Base-by-base conservation (phyloP, 306 rosid genomes). In the Malus asiatica region DNA sequence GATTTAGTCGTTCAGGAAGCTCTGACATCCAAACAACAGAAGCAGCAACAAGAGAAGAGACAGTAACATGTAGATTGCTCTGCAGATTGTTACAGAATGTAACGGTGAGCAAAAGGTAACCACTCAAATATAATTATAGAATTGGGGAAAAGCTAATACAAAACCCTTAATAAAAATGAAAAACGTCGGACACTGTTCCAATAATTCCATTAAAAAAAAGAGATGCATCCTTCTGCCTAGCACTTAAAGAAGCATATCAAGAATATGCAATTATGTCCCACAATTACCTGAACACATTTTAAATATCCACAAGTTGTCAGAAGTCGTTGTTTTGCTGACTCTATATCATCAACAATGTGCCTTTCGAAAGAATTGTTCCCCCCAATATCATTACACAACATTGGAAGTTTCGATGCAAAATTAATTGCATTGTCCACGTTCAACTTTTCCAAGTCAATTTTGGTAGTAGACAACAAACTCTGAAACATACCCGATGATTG, bases 21-120 rank as follows among this genome's bases (percentile, higher is more conserved):
- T 90, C 97, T 59, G 91, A 90, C 96, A 95, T 92, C 98, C 97
- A 95, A 66, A 95, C 97, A 84, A 92, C 92, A 30, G 97, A 92
- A 73, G 97, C 97, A 59, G 97, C 98, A 90, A 85, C 88, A 45
- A 93, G 84, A 78, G 98, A 90, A 74, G 98, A 82, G 46, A 95
- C 98, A 46, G 93, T 84, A 77, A 95, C 87, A 80, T 95, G 98
- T 83, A 95, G 81, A 83, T 90, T 92, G 86, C 87, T 89, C 98
- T 95, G 97, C 90, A 79, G 55, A 80, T 70, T 76, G 70, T 80
- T 79, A 44, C 76, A 87, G 35, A 64, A 72, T 77, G 64, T 72
- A 78, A 58, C 42, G 83, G 85, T 77, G 67, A 71, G 48, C 61
- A 71, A n/a, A 46, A 63, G 20, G 48, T 8, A 23, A 51, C 61